Conservation (phyloP, 345 rosid genomes). For the Barbarea vulgaris region DNA sequence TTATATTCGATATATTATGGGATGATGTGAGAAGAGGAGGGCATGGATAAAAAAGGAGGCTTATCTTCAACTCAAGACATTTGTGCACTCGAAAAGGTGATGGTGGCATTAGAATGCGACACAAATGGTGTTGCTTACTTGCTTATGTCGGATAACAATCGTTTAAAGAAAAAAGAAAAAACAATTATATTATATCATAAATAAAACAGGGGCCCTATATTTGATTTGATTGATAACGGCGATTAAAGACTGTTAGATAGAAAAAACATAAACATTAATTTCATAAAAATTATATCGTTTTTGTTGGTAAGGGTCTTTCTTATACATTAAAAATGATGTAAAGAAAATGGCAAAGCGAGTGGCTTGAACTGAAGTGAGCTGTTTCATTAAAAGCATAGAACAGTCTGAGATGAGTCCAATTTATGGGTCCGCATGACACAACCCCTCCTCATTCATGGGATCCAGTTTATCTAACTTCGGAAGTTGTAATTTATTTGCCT, state of each 20-base stretch:
- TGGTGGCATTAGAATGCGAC: conserved; percentile 28
- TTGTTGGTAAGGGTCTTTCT: conserved; percentile 21
- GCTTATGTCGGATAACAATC: conserved; percentile 26
- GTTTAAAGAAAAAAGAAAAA: background rate
- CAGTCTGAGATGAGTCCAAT: conserved; percentile 18
- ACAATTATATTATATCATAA: background rate
- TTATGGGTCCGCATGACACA: conserved; percentile 23
- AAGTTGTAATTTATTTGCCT: background rate
- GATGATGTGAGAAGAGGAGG: conserved; percentile 5
- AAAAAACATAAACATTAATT: background rate
- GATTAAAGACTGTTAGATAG: conserved; percentile 9
- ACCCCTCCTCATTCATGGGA: conserved; percentile 14
- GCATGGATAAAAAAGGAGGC: conserved; percentile 13
- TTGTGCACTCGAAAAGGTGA: conserved; percentile 16
- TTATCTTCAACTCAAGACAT: conserved; percentile 32
- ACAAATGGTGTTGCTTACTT: conserved; percentile 23
- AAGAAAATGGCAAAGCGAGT: background rate
- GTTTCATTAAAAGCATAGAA: conserved; percentile 27
- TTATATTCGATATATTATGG: conserved; percentile 10
- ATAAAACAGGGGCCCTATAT: background rate
- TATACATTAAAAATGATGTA: conserved; percentile 18
- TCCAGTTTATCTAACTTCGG: background rate
- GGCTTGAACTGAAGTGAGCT: conserved; percentile 15
- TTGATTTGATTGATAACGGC: conserved; percentile 33
- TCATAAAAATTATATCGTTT: no score